Evolutionary conservation across 352 stramenopile species (phyloP).

Genomic region (Pythium phragmitis): DNA sequence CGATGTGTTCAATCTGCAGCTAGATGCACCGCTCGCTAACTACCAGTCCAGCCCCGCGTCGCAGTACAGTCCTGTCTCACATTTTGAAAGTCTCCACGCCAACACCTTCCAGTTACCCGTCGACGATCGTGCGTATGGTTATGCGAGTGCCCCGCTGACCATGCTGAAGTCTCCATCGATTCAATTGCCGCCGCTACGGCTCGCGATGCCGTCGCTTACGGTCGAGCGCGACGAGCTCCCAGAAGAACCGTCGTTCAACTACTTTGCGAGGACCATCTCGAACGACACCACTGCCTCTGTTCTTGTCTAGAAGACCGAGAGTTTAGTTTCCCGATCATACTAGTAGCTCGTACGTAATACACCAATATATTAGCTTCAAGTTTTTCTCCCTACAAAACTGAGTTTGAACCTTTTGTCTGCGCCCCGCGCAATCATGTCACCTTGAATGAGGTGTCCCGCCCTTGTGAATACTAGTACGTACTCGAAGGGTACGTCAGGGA

Average conservation of each 20-base stretch:
- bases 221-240: background rate
- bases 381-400: no score
- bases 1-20: background rate
- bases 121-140: background rate
- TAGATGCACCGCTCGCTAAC: background rate
- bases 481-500: no score
- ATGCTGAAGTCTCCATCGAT: background rate
- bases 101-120: background rate
- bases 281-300: background rate
- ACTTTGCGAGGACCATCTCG: background rate
- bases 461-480: no score
- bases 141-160: background rate
- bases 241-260: constrained; percentile 3
- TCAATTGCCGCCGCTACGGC: constrained; percentile 7
- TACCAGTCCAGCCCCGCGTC: background rate
- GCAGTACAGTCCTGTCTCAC: no score
- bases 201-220: background rate
- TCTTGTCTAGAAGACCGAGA: constrained; percentile 1
- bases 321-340: no score
- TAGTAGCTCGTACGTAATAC: no score
- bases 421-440: no score
- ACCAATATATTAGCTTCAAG: no score
- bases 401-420: no score
- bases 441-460: no score
- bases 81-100: background rate